Base-by-base conservation (phyloP, 257 asterid species). In the Vinca minor region DNA sequence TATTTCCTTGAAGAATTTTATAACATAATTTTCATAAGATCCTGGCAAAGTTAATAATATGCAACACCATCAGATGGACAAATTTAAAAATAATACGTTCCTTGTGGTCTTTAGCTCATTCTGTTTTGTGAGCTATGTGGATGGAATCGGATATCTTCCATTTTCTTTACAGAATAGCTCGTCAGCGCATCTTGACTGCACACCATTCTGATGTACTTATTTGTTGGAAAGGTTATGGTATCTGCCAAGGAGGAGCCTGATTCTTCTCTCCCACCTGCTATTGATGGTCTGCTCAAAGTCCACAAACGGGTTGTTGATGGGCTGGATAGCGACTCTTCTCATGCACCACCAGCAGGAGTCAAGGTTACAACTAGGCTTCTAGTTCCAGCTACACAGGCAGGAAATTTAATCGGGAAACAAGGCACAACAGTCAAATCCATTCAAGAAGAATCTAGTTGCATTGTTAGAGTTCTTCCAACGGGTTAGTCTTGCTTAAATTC, bases 241-340 rank as follows among this genome's bases (percentile, higher is more conserved):
- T 91, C 96, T 79, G 98, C 96, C 74, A 91, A 82, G 79, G 98
- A 91, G 75, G 98, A 86, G 69, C 98, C 95, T 21, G 90, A 79
- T 70, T 65, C 80, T 67, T 74, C 91, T 75, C 95, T 83, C 71
- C 98, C 98, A 57, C 96, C 98, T 67, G 98, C 98, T 68, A 75
- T 91, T 52, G 93, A 86, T 65, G 98, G 95, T 76, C 92, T 91
- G 75, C 96, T 91, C 59, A 85, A 79, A 76, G 95, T 91, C 67
- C 97, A 82, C 72, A 76, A 72, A 75, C 96, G 95, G 65, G 89
- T 85, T 73, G 82, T 86, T 71, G 95, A 87, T 67, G 97, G 97
- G 69, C 82, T 91, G 74, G 95, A 88, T 28, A 74, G 72, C 66
- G 96, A 91, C 50, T 78, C 93, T 57, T 73, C 91, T 65, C 82